phyloP scores from a whole-genome alignment of 1,284 basidiomycete species.

The Naganishia sp. region DNA sequence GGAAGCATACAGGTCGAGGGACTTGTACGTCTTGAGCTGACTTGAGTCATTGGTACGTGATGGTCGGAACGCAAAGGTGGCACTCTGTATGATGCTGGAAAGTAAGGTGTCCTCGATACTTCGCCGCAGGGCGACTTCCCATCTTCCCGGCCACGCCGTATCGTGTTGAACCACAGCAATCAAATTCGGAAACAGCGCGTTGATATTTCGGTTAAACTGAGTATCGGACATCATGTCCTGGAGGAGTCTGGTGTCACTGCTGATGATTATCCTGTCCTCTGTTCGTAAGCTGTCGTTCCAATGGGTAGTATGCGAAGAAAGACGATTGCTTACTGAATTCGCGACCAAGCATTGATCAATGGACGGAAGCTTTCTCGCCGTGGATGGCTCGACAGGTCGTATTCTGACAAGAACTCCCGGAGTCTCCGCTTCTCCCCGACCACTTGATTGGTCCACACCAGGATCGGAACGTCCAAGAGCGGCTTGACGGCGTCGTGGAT shows the following conservation, averaged over 20 bases:
- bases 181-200: background rate
- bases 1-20: background rate
- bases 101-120: background rate
- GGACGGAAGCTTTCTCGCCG: no score
- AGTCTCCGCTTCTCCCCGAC: no score
- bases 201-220: background rate
- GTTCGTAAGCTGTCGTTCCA: no score
- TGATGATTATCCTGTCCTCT: background rate
- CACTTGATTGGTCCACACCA: background rate
- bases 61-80: background rate
- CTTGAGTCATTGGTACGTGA: background rate
- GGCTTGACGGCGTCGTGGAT: constrained; percentile 2
- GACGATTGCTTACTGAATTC: background rate
- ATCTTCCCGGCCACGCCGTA: background rate
- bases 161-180: background rate
- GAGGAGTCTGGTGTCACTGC: background rate
- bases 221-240: background rate
- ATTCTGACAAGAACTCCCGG: no score
- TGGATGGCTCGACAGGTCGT: no score
- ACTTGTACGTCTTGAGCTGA: background rate
- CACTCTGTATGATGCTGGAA: background rate
- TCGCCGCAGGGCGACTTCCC: background rate
- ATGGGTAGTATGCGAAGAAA: no score
- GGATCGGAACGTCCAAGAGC: background rate
- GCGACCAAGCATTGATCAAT: background rate